Base-by-base conservation (phyloP, 129 eudicot genomes). In the Chrysanthemum seticuspe region DNA sequence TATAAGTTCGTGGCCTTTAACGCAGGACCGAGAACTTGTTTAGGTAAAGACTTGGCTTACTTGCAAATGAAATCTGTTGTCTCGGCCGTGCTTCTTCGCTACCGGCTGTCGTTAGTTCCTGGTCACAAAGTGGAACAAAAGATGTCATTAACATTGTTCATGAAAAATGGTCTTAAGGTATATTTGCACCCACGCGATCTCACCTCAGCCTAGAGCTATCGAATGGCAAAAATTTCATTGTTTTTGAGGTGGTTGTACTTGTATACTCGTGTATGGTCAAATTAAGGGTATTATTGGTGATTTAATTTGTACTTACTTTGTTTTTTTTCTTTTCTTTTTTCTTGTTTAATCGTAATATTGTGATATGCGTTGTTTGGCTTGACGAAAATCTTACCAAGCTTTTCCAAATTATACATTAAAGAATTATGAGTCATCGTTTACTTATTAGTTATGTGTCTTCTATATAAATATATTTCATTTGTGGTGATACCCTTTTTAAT, bases 121-220 rank as follows among this genome's bases (percentile, higher is more conserved):
- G 93, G 96, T 19, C 96, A 90, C 81, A 88, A 90, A 82, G 93
- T 90, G 27, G 90, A 85, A 70, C 96, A 90, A 79, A 90, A 90
- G 85, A 90, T 90, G 93, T 90, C 96, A 0, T 60, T 90, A 74
- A 90, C 96, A 19, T 65, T 90, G 75, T 90, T 90, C 44, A 90
- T 90, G 96, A 90, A 90, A 73, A 83, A 85, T 72, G 96, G 96
- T 50, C 87, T 90, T 2, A 65, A 77, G 68, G 96, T 90, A 23
- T 83, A 75, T 74, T 62, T 87, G 81, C 69, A 71, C 62, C 88
- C 93, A 40, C 92, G 96, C 23, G 89, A 87, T 72, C 84, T 90
- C 48, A 76, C 61, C 75, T 59, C 83, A 63, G 78, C 76, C 21
- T 53, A 77, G 61, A 15, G 23, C 13, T 14, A 36, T 45, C 49